Percentiles rank a stretch among this genome's conserved stretches.
Evolutionary conservation across 2,329 filamentous ascomycete species (phyloP).

Genomic region (Beauveria brongniartii): DNA sequence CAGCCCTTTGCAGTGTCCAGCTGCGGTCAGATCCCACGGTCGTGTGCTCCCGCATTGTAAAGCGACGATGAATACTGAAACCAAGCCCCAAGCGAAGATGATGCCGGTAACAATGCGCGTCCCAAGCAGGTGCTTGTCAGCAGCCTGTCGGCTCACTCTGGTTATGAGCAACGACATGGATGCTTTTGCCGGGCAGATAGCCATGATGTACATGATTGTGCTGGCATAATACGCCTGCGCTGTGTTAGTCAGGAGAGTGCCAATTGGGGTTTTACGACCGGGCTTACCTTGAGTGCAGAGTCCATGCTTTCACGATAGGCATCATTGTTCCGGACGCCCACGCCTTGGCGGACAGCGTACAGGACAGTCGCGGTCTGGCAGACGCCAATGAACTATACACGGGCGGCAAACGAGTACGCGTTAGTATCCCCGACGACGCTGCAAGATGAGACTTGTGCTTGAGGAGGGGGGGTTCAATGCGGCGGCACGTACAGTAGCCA

Average conservation of each 20-base stretch:
- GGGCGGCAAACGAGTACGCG: neutral
- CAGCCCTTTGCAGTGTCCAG: neutral
- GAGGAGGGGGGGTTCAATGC: neutral
- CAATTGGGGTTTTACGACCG: no score
- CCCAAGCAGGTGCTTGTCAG: slow-evolving; percentile 8
- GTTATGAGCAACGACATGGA: slow-evolving; percentile 15
- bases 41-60: slow-evolving; percentile 12
- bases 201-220: slow-evolving; percentile 14
- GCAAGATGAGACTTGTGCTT: neutral
- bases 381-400: slow-evolving; percentile 7
- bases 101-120: slow-evolving; percentile 10
- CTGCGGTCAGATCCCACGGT: slow-evolving; percentile 10
- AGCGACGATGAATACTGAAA: slow-evolving; percentile 7
- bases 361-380: slow-evolving; percentile 11
- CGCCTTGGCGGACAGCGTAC: slow-evolving; percentile 10
- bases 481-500: slow-evolving; percentile 13
- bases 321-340: slow-evolving; percentile 10
- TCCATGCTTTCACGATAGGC: neutral
- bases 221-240: slow-evolving; percentile 11
- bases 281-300: slow-evolving; percentile 11
- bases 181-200: slow-evolving; percentile 14
- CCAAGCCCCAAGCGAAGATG: slow-evolving; percentile 9
- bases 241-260: neutral
- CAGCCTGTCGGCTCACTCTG: slow-evolving; percentile 12
- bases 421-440: neutral